Evolutionary conservation across 2,329 filamentous ascomycete genomes (phyloP).

Genomic region (Colletotrichum simmondsii): DNA sequence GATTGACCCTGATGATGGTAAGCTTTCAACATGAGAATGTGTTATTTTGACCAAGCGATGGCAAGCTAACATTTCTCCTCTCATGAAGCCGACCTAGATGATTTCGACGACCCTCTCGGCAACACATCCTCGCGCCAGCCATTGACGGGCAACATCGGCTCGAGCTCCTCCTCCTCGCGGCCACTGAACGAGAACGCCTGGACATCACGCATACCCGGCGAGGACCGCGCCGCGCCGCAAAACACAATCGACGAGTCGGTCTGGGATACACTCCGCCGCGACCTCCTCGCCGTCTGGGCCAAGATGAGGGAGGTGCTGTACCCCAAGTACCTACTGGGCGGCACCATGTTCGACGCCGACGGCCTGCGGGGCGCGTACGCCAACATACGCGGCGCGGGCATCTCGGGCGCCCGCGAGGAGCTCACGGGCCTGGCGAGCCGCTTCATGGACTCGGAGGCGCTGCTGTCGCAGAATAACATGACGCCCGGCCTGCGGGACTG

Average conservation of each 20-base stretch:
- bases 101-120: slow-evolving; percentile 88
- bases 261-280: slow-evolving; percentile 95
- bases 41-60: neutral
- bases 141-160: slow-evolving; percentile 84
- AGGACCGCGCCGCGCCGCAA: slow-evolving; percentile 87
- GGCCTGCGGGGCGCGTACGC: slow-evolving; percentile 71
- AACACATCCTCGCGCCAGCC: slow-evolving; percentile 78
- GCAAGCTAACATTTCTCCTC: neutral
- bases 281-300: slow-evolving; percentile 93
- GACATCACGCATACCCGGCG: slow-evolving; percentile 89
- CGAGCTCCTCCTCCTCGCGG: slow-evolving; percentile 61
- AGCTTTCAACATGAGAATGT: slow-evolving; percentile 31
- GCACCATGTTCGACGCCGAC: slow-evolving; percentile 70
- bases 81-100: slow-evolving; percentile 80
- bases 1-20: slow-evolving; percentile 84
- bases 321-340: slow-evolving; percentile 89
- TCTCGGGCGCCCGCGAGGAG: slow-evolving; percentile 71
- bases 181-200: slow-evolving; percentile 82
- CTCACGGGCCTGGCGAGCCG: slow-evolving; percentile 69
- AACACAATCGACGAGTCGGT: slow-evolving; percentile 98
- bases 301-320: slow-evolving; percentile 98
- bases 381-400: slow-evolving; percentile 67
- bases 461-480: slow-evolving; percentile 76
- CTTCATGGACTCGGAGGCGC: slow-evolving; percentile 71
- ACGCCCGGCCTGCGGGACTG: slow-evolving; percentile 92